Evolutionary conservation across 139 green algal species (phyloP).

Genomic region (Chlorella sp.): DNA sequence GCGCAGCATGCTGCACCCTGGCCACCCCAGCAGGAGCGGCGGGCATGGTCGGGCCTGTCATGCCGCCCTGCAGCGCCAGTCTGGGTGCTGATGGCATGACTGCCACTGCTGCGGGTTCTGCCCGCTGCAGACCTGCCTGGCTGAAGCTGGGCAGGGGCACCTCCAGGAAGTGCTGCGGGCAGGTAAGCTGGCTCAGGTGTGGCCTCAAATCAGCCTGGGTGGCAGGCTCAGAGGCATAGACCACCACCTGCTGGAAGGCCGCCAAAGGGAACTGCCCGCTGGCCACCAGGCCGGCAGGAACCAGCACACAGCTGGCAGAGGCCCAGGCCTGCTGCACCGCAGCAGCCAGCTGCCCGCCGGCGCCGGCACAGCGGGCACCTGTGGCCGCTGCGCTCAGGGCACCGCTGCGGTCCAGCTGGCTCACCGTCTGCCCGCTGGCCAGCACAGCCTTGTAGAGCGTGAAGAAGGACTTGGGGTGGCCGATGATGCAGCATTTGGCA

Average conservation of each 20-base stretch:
- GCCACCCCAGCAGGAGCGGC: background rate
- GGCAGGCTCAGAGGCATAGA: constrained; percentile 45
- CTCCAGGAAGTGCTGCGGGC: constrained; percentile 1
- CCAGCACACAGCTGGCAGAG: constrained; percentile 48
- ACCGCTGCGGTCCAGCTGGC: constrained; percentile 53
- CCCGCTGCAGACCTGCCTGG: background rate
- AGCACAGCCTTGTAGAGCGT: constrained; percentile 50
- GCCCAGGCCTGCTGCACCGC: constrained; percentile 18
- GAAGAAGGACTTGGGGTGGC: constrained; percentile 55
- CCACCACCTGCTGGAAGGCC: constrained; percentile 41
- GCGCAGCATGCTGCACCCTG: constrained; percentile 1
- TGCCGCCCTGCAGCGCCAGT: background rate
- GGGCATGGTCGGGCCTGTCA: background rate
- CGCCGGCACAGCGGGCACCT: too few species aligned
- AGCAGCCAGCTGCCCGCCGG: constrained; percentile 6
- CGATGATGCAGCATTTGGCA: constrained; percentile 49
- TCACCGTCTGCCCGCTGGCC: constrained; percentile 36
- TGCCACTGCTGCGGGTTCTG: background rate
- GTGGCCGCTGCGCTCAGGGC: background rate
- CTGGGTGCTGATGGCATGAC: too few species aligned
- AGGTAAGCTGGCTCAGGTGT: background rate
- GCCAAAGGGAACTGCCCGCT: constrained; percentile 16
- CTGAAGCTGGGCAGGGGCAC: background rate
- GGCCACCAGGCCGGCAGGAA: constrained; percentile 23
- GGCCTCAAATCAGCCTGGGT: background rate